Evolutionary conservation across 257 asterid species (phyloP).

Genomic region (Verbascum thapsus): DNA sequence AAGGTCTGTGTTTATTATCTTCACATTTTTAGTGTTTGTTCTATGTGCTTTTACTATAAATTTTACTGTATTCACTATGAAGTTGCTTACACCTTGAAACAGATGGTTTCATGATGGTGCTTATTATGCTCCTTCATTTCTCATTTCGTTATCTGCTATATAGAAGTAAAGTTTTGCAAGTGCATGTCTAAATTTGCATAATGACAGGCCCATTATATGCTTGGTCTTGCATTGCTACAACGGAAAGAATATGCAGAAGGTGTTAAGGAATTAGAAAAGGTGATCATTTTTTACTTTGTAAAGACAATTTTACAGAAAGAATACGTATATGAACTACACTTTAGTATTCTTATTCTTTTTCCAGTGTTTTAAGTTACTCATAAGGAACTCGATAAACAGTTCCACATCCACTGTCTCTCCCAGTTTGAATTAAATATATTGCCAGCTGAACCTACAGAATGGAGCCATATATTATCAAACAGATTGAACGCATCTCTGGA

Average conservation of each 20-base stretch:
- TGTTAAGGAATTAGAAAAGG: slow-evolving; percentile 62
- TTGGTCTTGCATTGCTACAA: slow-evolving; percentile 68
- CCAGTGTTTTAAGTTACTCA: too few species aligned
- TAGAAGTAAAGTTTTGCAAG: neutral
- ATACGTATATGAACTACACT: neutral
- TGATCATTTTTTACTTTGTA: slow-evolving; percentile 14
- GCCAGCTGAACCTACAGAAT: too few species aligned
- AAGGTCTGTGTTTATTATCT: slow-evolving; percentile 38
- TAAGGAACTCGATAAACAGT: too few species aligned
- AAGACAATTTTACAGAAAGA: neutral
- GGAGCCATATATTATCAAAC: too few species aligned
- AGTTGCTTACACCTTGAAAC: neutral
- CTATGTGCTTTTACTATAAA: too few species aligned
- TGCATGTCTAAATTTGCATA: slow-evolving; percentile 6
- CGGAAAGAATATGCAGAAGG: slow-evolving; percentile 57
- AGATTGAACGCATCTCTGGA: neutral
- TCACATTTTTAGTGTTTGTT: too few species aligned
- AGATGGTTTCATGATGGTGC: neutral
- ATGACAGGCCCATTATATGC: slow-evolving; percentile 66
- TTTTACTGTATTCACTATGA: neutral
- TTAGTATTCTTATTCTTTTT: too few species aligned
- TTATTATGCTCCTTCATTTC: neutral
- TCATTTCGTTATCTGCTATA: neutral
- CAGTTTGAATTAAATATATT: too few species aligned
- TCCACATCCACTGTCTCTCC: too few species aligned